phyloP scores from a whole-genome alignment of 2,329 filamentous ascomycete genomes.

The Pestalotiopsis sp. region DNA sequence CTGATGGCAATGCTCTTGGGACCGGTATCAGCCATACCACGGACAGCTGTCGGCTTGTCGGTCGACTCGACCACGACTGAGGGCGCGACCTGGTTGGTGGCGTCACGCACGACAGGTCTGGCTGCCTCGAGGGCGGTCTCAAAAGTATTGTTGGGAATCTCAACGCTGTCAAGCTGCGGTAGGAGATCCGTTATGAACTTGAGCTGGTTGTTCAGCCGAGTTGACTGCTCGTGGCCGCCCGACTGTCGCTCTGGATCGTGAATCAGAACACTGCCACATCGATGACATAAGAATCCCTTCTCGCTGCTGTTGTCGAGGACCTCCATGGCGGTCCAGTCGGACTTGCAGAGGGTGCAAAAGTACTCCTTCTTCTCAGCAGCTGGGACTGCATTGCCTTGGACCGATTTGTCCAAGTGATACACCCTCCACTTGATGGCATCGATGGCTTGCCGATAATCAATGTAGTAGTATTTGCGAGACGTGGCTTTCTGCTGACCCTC shows the following conservation, averaged over 20 bases:
- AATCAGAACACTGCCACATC: constrained; percentile 68
- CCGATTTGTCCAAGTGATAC: constrained; percentile 83
- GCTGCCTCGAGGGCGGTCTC: constrained; percentile 67
- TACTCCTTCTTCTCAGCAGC: constrained; percentile 91
- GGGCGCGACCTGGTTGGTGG: constrained; percentile 65
- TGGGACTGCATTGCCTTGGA: constrained; percentile 81
- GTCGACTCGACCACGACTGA: constrained; percentile 60
- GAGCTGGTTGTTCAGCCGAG: constrained; percentile 77
- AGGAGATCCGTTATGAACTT: constrained; percentile 77
- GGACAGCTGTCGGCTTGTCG: constrained; percentile 66
- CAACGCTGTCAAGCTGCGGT: constrained; percentile 73
- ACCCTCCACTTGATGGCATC: constrained; percentile 96
- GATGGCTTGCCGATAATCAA: constrained; percentile 91
- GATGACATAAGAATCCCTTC: constrained; percentile 79
- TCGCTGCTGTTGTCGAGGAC: constrained; percentile 76
- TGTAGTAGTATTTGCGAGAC: constrained; percentile 93
- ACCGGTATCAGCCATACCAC: constrained; percentile 66
- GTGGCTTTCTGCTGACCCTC: constrained; percentile 81
- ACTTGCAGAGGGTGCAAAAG: constrained; percentile 77
- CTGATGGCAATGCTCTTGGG: constrained; percentile 72
- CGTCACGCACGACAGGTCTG: constrained; percentile 67
- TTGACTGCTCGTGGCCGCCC: constrained; percentile 73
- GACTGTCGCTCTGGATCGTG: constrained; percentile 69
- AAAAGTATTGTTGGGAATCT: constrained; percentile 75
- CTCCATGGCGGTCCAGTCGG: constrained; percentile 88